Evolutionary conservation across 208 protist species (phyloP).

Genomic region (Histomonas meleagridis): DNA sequence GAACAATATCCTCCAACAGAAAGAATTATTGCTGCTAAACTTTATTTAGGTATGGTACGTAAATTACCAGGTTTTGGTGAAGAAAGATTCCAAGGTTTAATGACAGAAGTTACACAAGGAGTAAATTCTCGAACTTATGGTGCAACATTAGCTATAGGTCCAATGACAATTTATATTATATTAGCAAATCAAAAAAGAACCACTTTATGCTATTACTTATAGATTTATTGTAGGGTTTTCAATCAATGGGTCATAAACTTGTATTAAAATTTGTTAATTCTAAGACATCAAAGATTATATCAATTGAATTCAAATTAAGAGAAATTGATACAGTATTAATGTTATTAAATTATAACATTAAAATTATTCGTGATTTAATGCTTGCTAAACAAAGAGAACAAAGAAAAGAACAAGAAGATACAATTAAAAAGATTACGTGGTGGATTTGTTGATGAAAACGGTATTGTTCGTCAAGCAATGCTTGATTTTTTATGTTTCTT

Average conservation of each 20-base stretch:
- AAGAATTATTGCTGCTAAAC: background rate
- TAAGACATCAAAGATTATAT: no score
- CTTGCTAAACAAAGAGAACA: background rate
- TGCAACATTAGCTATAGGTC: no score
- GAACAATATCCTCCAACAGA: background rate
- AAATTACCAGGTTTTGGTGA: background rate
- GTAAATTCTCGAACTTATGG: no score
- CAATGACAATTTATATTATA: no score
- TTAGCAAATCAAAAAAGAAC: no score
- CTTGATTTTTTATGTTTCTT: background rate
- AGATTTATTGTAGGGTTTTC: background rate
- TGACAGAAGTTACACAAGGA: background rate
- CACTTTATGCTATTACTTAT: no score
- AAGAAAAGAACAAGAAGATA: background rate
- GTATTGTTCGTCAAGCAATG: background rate
- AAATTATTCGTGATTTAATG: conserved; percentile 26
- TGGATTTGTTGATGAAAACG: conserved; percentile 6
- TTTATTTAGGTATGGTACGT: background rate
- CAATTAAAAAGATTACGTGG: background rate
- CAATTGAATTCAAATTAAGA: background rate
- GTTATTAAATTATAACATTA: background rate
- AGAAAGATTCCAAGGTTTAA: background rate
- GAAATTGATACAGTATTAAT: background rate
- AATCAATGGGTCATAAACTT: background rate
- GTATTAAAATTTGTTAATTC: background rate